Evolutionary conservation across 2,329 filamentous ascomycete genomes (phyloP).

Genomic region (Cryphonectria radicalis): DNA sequence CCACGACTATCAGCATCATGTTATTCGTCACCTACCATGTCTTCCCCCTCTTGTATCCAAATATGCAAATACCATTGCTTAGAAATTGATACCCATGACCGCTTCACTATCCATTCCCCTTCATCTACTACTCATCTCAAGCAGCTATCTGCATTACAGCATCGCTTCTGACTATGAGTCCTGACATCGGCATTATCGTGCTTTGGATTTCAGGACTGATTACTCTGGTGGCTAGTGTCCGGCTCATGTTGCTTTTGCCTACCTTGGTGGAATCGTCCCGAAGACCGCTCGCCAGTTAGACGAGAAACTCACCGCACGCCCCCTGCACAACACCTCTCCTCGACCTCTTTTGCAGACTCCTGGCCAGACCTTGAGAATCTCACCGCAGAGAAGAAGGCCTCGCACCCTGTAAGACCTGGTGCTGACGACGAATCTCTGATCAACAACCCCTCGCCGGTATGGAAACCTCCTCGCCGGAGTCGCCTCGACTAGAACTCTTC

Average conservation of each 20-base stretch:
- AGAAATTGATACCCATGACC: constrained; percentile 29
- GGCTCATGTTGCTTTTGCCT: constrained; percentile 21
- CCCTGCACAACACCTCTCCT: not conserved
- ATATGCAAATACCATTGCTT: constrained; percentile 14
- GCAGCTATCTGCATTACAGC: constrained; percentile 16
- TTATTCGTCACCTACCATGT: constrained; percentile 13
- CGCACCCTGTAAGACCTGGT: not conserved
- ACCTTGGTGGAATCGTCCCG: not conserved
- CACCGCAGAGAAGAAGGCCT: constrained; percentile 5
- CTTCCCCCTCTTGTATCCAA: constrained; percentile 11
- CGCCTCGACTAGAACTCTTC: constrained; percentile 40
- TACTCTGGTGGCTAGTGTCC: constrained; percentile 22
- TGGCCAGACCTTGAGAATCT: constrained; percentile 41
- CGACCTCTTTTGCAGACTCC: constrained; percentile 34
- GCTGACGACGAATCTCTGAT: constrained; percentile 15
- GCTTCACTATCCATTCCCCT: constrained; percentile 8
- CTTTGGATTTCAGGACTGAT: constrained; percentile 24
- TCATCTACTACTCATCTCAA: constrained; percentile 12
- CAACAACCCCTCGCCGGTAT: constrained; percentile 35
- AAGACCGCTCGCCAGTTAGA: not conserved
- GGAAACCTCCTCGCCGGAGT: constrained; percentile 39
- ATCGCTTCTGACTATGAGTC: constrained; percentile 30
- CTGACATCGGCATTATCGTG: constrained; percentile 18
- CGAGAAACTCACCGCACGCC: not conserved
- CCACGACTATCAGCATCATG: constrained; percentile 8